Base-by-base conservation (phyloP, 306 rosid species). In the Styphnolobium japonicum region DNA sequence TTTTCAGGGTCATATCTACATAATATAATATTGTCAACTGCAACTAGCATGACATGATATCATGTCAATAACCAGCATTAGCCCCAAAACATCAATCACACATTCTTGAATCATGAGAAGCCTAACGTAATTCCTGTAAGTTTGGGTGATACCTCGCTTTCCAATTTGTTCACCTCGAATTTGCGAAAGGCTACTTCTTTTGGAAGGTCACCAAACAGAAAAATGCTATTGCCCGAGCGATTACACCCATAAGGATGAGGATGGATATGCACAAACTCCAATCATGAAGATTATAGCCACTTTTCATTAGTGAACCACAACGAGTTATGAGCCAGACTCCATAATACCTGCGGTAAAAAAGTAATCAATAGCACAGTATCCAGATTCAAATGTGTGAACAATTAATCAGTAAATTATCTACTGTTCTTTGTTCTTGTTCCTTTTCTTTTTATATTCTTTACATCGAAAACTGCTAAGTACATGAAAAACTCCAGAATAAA, bases 311-410 rank as follows among this genome's bases (percentile, higher is more conserved):
- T 15, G 81, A 42, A 37, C 90, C 97, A 16, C 97, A 90, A 4
- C 97, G 85, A 77, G 93, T 89, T 81, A 92, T 57, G 67, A 89
- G 91, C 97, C 97, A 92, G 67, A 90, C 95, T 64, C 97, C 97
- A 55, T 79, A 61, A 51, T 92, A 89, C 90, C 97, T 92, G 84
- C 52, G 72, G 15, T 31, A 2, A 11, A 15, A 6, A 57, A 25
- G 27, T 39, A 21, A 42, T 78, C 0, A 16, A 4, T 67, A 58
- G 53, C n/a, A 66, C 27, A 4, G 19, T 42, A 69, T 15, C 19
- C 71, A 31, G 6, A 18, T 52, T 66, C 19, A 23, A 66, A 37
- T 60, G 16, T 23, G 31, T 9, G n/a, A 42, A 45, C 29, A 18
- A 34, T 7, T 39, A 10, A 42, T 14, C 63, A 42, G 51, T 16